Evolutionary conservation across 208 protist genomes (phyloP), one percentile per base, ranked within the genome.

Genomic region (Porcisia deanei): DNA sequence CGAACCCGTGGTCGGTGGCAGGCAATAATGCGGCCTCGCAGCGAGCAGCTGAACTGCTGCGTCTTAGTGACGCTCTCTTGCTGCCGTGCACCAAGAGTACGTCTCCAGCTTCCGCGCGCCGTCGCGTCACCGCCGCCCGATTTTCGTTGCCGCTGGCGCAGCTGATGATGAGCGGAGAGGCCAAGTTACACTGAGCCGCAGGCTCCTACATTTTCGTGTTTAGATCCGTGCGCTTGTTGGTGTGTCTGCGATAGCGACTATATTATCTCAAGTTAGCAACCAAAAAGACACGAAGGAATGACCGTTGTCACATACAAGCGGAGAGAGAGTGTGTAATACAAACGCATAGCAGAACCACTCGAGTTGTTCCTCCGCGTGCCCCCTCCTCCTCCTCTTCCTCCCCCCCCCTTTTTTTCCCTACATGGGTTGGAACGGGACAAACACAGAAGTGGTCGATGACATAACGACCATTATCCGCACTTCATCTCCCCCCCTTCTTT

Each of bases 61-160:
- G 41, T 20, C 39, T 49, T 20, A 49, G 41, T 20, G 37, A 34
- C 34, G 14, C 68, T 72, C 37, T 61, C 34, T 53, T 53, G 49
- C 49, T 47, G 2, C 20, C 68, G 53, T 20, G 53, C 66, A 49
- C 5, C 66, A n/a, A 6, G 49, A 20, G 47, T 8, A 22, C 30
- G 30, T 37, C 66, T 22, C 5, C 30, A 8, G 7, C 68, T 57
- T 53, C 30, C 16, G 43, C n/a, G 66, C 47, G 22, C 22, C 0
- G 47, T 37, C 25, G 10, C 16, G 16, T 10, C 25, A 57, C 12
- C 6, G 30, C 47, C 1, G 66, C 66, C 20, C 18, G 54, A 25
- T 53, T 72, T 54, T 34, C 68, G 53, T 34, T 72, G 53, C 68
- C 68, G 43, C 49, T 72, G n/a, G 68, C 53, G 37, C 68, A 72